Conservation (phyloP, 2,329 filamentous ascomycete species). For the Sporothrix variecibatus region DNA sequence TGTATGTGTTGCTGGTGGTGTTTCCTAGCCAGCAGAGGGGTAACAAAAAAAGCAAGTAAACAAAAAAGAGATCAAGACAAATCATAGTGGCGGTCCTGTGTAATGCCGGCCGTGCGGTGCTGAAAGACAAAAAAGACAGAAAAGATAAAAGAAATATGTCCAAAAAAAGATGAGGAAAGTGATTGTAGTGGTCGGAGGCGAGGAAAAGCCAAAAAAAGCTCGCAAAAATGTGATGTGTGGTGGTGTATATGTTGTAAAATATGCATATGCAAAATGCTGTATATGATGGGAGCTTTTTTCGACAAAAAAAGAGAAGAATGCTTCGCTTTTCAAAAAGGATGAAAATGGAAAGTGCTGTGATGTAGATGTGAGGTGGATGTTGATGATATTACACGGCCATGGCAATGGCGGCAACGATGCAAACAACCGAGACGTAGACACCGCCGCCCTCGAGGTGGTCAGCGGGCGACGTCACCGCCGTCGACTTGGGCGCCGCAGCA, state of each 20-base stretch:
- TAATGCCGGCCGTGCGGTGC: background rate
- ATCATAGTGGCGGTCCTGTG: slow-evolving; percentile 8
- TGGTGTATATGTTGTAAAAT: background rate
- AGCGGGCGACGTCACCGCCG: slow-evolving; percentile 33
- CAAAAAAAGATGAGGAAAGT: background rate
- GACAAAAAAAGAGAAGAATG: background rate
- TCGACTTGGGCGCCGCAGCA: slow-evolving; percentile 29
- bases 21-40: background rate
- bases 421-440: slow-evolving; percentile 31
- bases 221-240: background rate
- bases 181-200: background rate
- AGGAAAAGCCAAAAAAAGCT: background rate
- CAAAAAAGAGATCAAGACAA: background rate
- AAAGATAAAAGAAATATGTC: background rate
- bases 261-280: slow-evolving; percentile 2
- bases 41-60: background rate
- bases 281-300: background rate
- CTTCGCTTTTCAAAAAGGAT: background rate
- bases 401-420: slow-evolving; percentile 33
- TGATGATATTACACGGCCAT: slow-evolving; percentile 30
- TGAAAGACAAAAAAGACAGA: background rate
- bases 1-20: background rate
- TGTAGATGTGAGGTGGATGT: background rate
- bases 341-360: background rate
- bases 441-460: slow-evolving; percentile 33